Base-by-base conservation (phyloP, 2,329 filamentous ascomycete genomes). In the Penicillium freii region DNA sequence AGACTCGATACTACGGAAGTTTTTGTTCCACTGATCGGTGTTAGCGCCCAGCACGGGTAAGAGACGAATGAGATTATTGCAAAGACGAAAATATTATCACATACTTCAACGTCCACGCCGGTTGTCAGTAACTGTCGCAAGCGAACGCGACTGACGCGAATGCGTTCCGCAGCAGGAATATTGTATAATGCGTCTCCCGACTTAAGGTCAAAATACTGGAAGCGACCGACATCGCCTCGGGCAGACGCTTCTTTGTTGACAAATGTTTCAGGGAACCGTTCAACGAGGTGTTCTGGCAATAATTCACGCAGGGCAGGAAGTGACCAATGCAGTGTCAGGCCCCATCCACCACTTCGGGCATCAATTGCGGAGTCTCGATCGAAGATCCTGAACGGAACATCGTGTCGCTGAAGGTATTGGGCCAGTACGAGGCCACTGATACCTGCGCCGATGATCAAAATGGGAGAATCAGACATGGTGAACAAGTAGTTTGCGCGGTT, bases 291-390 rank as follows among this genome's bases (percentile, higher is more conserved):
- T 0, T 75, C 66, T 0, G 84, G 81, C 29, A 87, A 73, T 23
- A 87, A 74, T 8, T 75, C 67, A 44, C 80, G 75, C 40, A 87
- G 73, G 1, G 76, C 77, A 0, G 80, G 76, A 10, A 87, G 76
- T 5, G 82, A 83, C 84, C 84, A 88, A 66, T 87, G 83, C 56
- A 88, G 74, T 0, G 84, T 87, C 56, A 88, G 73, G 3, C 84
- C 86, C 86, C 85, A 88, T 60, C 85, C 84, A 4, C 78, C 74
- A 21, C 73, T 81, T 33, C 79, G 81, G 29, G 76, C 76, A 56
- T 70, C 74, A 42, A 81, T 73, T 40, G 80, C 76, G 5, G 65
- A 62, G 62, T 78, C 76, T 13, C 73, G 72, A 49, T 79, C 77
- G 53, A 75, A 78, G 48, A 79, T 67, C 39, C 66, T 63, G 49